These are phyloP conservation scores for Lactarius deliciosus DNA, from an alignment of 768 basidiomycete genomes.

Conservation along the genomic window DNA sequence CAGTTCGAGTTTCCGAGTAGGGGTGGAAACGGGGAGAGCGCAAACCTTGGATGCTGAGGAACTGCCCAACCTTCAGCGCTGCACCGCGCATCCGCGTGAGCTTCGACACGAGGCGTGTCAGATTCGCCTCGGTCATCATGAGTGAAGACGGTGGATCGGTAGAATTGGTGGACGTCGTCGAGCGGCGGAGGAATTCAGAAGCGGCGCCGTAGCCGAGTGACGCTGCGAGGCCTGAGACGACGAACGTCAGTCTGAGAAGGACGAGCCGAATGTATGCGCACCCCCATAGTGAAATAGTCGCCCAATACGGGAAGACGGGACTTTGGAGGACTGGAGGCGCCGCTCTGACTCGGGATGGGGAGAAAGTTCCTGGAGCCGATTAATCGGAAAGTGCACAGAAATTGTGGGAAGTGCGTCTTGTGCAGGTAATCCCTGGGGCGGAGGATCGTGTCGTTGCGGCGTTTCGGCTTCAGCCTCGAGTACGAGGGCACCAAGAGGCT, in stretches of 20 bases:
- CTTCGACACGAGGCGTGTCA: constrained; percentile 86
- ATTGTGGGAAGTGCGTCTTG: constrained; percentile 26
- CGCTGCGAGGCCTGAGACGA: constrained; percentile 74
- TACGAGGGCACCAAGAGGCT: neutral
- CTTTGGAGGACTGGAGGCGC: constrained; percentile 75
- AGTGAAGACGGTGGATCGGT: constrained; percentile 46
- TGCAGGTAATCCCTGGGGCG: constrained; percentile 1
- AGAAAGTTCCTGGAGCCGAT: constrained; percentile 2
- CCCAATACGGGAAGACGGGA: constrained; percentile 87
- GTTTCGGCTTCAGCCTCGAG: neutral
- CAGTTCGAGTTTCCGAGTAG: neutral
- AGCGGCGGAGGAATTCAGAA: constrained; percentile 76
- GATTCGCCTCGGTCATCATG: constrained; percentile 89
- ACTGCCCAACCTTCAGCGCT: constrained; percentile 94
- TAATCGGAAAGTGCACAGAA: neutral
- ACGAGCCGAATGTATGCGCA: constrained; percentile 31
- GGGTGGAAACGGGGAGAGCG: neutral
- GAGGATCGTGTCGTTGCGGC: neutral
- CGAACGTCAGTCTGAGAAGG: constrained; percentile 2
- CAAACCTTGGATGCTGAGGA: constrained; percentile 91
- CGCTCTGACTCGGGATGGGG: constrained; percentile 34
- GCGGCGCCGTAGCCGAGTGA: constrained; percentile 89
- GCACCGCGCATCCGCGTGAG: constrained; percentile 96
- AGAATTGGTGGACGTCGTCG: constrained; percentile 36
- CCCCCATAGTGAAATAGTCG: constrained; percentile 94